Conservation (phyloP, 2,329 filamentous ascomycete species). For the Aspergillus sp. region DNA sequence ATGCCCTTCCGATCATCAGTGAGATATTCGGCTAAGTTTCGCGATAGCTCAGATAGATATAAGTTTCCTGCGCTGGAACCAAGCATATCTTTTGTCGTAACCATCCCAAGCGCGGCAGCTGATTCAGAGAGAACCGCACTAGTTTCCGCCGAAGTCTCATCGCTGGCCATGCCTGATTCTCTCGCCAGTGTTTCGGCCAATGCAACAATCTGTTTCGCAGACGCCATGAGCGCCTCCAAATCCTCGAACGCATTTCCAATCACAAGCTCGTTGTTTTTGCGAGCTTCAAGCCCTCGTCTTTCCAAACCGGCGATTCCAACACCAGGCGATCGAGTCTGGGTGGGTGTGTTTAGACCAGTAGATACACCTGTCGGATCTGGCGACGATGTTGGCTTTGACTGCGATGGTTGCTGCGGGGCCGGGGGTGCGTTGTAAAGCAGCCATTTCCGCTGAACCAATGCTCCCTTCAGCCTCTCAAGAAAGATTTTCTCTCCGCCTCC, state of each 20-base stretch:
- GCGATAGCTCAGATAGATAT: conserved; percentile 83
- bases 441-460: conserved; percentile 93
- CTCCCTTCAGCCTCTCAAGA: conserved; percentile 80
- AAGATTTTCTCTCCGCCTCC: conserved; percentile 87
- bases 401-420: conserved; percentile 66
- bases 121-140: conserved; percentile 77
- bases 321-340: conserved; percentile 52
- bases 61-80: conserved; percentile 77
- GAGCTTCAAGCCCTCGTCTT: conserved; percentile 76
- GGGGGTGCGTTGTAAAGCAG: conserved; percentile 86
- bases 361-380: conserved; percentile 27
- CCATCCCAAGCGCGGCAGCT: conserved; percentile 76
- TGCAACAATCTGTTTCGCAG: conserved; percentile 91
- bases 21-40: conserved; percentile 83
- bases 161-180: conserved; percentile 59
- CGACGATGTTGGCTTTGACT: conserved; percentile 31
- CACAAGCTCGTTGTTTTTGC: conserved; percentile 88
- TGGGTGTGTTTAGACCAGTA: conserved; percentile 25
- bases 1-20: conserved; percentile 81
- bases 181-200: conserved; percentile 84
- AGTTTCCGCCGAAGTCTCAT: conserved; percentile 66
- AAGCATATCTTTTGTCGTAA: conserved; percentile 95
- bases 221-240: conserved; percentile 93
- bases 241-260: conserved; percentile 96
- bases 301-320: conserved; percentile 93